Base-by-base conservation (phyloP, 495 filamentous ascomycete genomes). In the Aspergillus leporis region DNA sequence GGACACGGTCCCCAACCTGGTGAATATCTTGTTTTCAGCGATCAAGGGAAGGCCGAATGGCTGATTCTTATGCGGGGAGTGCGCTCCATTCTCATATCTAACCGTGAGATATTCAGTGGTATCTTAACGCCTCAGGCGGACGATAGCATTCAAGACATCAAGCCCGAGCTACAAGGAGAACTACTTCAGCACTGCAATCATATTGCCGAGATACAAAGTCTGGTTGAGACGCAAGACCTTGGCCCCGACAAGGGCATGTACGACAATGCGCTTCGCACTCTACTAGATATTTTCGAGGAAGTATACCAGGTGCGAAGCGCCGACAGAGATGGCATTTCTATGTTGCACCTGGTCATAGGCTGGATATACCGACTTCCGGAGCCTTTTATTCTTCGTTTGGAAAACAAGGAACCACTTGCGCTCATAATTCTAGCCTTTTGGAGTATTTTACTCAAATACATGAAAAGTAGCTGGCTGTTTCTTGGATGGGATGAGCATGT, bases 11-110 rank as follows among this genome's bases (percentile, higher is more conserved):
- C 77, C 0, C 63, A 66, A 3, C 38, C 48, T 0, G 75, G 74
- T 13, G 74, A 78, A 46, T 78, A 74, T 43, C 70, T 80, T 12
- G 66, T 80, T n/a, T 79, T 79, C 66, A 72, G 71, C 51, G 61
- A 68, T 5, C 58, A 48, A 3, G 75, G 76, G 0, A 63, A 68
- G 18, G 64, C 73, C 0, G 76, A 81, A 55, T 81, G 78, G 78
- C 65, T 72, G 5, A 69, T 76, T 12, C 68, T 80, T 18, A 70
- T 81, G 61, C 66, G 69, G 7, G 78, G 78, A 0, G 78, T 81
- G 46, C 70, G 69, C 6, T 62, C 65, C 0, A 74, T 80, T 9
- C 32, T 80, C 1, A 25, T 31, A 9, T 54, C 61, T 6, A 51
- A 65, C 1, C 68, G 34, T 0, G 59, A 68, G 36, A 64, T 78